Base-by-base conservation (phyloP, 164 flowering plant genomes). In the Stephania japonica region DNA sequence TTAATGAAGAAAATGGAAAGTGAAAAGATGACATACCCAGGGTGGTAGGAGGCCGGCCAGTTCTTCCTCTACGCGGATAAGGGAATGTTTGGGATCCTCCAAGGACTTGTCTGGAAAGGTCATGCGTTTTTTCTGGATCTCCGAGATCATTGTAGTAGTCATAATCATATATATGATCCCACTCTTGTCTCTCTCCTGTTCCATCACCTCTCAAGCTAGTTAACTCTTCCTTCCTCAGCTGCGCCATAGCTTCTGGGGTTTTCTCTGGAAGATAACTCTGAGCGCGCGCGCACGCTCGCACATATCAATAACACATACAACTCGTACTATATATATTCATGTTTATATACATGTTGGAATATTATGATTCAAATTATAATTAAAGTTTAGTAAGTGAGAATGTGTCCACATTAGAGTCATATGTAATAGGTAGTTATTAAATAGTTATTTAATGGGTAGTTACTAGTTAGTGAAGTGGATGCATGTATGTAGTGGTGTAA, bases 101-200 rank as follows among this genome's bases (percentile, higher is more conserved):
- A n/a, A 90, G 88, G 63, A 86, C 77, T 0, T 89, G 97, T 11
- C 97, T 84, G 10, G 72, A 87, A 66, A 78, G 75, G 0, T 80
- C 42, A 0, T 72, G 53, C 49, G 84, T 88, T 69, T 82, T 84
- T 47, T 90, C 94, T 0, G 97, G 97, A 70, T 85, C 75, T 7
- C 94, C 93, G 66, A 91, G 80, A 79, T 94, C 98, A 74, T 94
- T 94, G 82, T 94, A 94, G 69, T 63, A 72, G 67, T 85, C 95
- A 61, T 94, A 94, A 72, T 94, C 97, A 65, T 94, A 94, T 0
- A 92, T 87, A 42, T 95, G 77, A 47, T 94, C 98, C 90, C 92
- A 85, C 72, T 91, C 88, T 70, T 90, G 73, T 18, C 85, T 89
- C 80, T 89, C 84, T 73, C 88, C 92, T 14, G 43, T 78, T 56